These are phyloP conservation scores for Moricandia moricandioides DNA, from an alignment of 345 rosid species.

Conservation along the genomic window DNA sequence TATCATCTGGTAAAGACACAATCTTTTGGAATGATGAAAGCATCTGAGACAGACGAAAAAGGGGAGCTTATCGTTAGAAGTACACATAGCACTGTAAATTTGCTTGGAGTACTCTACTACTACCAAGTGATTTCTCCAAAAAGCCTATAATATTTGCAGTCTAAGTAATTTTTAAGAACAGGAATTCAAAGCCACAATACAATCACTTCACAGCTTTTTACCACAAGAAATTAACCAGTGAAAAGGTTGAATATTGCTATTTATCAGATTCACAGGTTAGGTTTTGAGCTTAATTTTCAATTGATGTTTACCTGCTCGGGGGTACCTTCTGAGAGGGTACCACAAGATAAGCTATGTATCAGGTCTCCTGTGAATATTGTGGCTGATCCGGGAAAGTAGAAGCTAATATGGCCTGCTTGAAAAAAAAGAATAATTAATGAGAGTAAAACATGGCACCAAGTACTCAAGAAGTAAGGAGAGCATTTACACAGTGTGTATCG, in stretches of 20 bases:
- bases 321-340: slow-evolving; percentile 75
- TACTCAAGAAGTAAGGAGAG: neutral
- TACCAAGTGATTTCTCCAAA: neutral
- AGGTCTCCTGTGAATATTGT: slow-evolving; percentile 89
- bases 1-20: slow-evolving; percentile 77
- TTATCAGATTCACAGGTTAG: neutral
- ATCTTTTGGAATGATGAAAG: slow-evolving; percentile 73
- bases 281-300: neutral
- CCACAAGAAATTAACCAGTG: neutral
- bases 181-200: neutral
- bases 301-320: slow-evolving; percentile 98
- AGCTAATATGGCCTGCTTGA: slow-evolving; percentile 86
- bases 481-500: neutral
- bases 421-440: slow-evolving; percentile 9
- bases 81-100: neutral
- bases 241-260: neutral
- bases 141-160: neutral
- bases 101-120: neutral
- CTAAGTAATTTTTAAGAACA: neutral
- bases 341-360: slow-evolving; percentile 94
- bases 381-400: slow-evolving; percentile 87
- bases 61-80: neutral
- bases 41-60: slow-evolving; percentile 62
- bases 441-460: neutral
- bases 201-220: too few relatives aligned